Evolutionary conservation across 352 stramenopile species (phyloP), one percentile per base, ranked within the genome.

Genomic region (Phytophthora ohioensis): DNA sequence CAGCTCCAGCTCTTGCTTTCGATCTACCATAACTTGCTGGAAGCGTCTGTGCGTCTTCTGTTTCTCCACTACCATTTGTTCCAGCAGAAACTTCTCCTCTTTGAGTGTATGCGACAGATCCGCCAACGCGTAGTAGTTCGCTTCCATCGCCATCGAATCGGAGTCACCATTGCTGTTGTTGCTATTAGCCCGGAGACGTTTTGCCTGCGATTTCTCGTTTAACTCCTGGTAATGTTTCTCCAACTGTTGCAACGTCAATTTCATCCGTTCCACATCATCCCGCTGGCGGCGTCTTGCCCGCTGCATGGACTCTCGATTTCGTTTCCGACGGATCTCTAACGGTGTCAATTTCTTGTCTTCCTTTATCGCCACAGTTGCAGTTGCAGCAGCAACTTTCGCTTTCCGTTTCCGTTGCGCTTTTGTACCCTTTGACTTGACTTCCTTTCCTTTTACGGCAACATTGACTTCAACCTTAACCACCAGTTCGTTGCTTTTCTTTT

Each of bases 271-370:
- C 6, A 87, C 64, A n/a, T 85, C 77, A 54, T 87, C 77, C 8
- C 77, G 66, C 64, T 87, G 79, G 2, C 77, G 68, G 12, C 71
- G 77, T 51, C 79, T 67, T 38, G 79, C 79, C 49, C 79, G 75
- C 46, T 83, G 77, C 79, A 85, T 87, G n/a, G 77, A 85, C 65
- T 87, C 79, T 30, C 79, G 75, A 64, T 87, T 87, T 38, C 79
- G 71, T 65, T 85, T 85, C 57, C 79, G 77, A 9, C 79, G 79
- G 46, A 85, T 78, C 64, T 87, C 79, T 31, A 87, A 56, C 34
- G 79, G 77, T 11, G 77, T 79, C 36, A 85, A 58, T n/a, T 78
- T 64, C 34, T 69, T 72, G 51, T 86, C 71, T 38, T 81, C 73
- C 21, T 64, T 65, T 43, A 12, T 11, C 27, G 21, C 21, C 31